These are phyloP conservation scores for Chlorophyllum brunneum DNA, from an alignment of 768 basidiomycete genomes.

Conservation along the genomic window DNA sequence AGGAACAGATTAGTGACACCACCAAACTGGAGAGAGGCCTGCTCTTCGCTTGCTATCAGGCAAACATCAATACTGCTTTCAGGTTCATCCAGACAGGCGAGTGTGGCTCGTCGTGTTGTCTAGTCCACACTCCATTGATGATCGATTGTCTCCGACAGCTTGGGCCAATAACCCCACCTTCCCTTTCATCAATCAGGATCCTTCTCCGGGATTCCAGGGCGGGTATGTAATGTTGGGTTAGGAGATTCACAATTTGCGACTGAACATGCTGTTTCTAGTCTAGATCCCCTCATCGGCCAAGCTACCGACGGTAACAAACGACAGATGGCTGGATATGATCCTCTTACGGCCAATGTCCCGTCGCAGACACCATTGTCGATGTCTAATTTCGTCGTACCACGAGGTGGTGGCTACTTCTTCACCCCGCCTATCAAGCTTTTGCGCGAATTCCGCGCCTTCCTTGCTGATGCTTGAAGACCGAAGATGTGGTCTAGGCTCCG, in stretches of 20 bases:
- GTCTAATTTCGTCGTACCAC: slow-evolving; percentile 38
- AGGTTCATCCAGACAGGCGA: slow-evolving; percentile 38
- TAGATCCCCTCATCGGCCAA: slow-evolving; percentile 47
- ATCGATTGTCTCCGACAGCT: slow-evolving; percentile 17
- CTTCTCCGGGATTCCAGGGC: slow-evolving; percentile 4
- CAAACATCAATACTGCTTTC: slow-evolving; percentile 36
- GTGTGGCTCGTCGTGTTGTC: slow-evolving; percentile 9
- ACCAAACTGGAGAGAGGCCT: slow-evolving; percentile 47
- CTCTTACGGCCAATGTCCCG: slow-evolving; percentile 21
- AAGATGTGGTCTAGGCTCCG: too few species aligned
- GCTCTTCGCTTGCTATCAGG: slow-evolving; percentile 41
- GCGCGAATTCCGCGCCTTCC: slow-evolving; percentile 28
- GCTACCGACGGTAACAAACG: slow-evolving; percentile 16
- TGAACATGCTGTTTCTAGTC: slow-evolving; percentile 27
- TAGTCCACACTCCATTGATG: neutral
- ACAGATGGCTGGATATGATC: slow-evolving; percentile 27
- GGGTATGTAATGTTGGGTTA: slow-evolving; percentile 19
- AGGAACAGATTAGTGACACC: slow-evolving; percentile 31
- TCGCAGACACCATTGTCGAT: slow-evolving; percentile 24
- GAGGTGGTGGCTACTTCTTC: slow-evolving; percentile 54
- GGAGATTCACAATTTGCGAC: slow-evolving; percentile 18
- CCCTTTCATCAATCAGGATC: slow-evolving; percentile 19
- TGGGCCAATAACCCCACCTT: slow-evolving; percentile 37
- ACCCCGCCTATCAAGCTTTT: slow-evolving; percentile 44
- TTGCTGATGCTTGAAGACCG: too few species aligned